Base-by-base conservation (phyloP, 768 basidiomycete genomes). In the Naganishia vaughanmartiniae region DNA sequence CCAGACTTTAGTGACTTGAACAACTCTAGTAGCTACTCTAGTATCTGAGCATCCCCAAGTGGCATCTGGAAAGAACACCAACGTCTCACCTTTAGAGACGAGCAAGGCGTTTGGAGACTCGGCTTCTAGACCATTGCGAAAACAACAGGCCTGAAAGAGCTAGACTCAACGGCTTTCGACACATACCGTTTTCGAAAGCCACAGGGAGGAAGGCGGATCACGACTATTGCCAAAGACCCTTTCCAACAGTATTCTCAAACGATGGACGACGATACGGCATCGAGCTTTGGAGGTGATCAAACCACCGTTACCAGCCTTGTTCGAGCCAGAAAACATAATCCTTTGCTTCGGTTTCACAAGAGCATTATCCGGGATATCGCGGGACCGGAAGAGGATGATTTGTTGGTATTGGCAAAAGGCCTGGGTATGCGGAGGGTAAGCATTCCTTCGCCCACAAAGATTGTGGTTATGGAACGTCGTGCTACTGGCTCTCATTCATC, bases 381-480 rank as follows among this genome's bases (percentile, higher is more conserved):
- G 63, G 72, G 77, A 54, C 82, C 82, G 0, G 76, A 81, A 46
- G 76, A 79, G 34, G 83, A 83, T 66, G 83, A 84, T 65, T 76
- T 85, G n/a, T 71, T 85, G 60, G 77, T 99, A 51, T 83, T 99
- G 36, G 94, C 92, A 0, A 89, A 94, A 36, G 96, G 96, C 0
- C 85, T 99, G 1, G 96, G 96, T 0, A 83, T 98, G 71, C 86
- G 94, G 15, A 84, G 80, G 39, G 78, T 76, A 28, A 69, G 76
- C 65, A 31, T 75, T 65, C n/a, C 12, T 33, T 21, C 21, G 14
- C 14, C 24, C 1, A 1, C 12, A 1, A 21, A n/a, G 51, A 11
- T 30, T n/a, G 14, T 26, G 21, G 21, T 39, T 10, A 5, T 31
- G 31, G 21, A 15, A 15, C 19, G 21, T 19, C 26, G 34, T 39